Percentiles rank a stretch among this genome's conserved stretches.
These are phyloP conservation scores for Limnomonas spitsbergensis DNA, from an alignment of 139 green algal genomes.

Conservation along the genomic window DNA sequence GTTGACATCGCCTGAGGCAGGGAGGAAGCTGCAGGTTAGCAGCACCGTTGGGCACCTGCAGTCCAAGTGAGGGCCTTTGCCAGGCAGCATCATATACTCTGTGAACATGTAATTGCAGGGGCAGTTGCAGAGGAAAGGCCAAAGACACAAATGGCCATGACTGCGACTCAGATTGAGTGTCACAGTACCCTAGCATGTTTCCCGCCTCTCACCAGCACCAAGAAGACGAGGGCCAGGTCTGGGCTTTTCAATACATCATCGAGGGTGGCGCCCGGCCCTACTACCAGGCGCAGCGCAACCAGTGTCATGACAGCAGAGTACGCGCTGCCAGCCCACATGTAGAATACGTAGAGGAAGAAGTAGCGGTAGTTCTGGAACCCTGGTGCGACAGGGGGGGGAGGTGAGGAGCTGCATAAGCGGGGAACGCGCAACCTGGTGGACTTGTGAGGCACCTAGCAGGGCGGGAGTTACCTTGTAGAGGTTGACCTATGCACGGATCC, in stretches of 20 bases:
- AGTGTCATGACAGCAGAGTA: conserved; percentile 24
- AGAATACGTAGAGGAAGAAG: conserved; percentile 77
- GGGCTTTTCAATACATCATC: not conserved
- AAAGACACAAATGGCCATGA: too few species aligned
- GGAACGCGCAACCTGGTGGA: not conserved
- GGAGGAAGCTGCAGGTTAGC: too few species aligned
- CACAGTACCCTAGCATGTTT: too few species aligned
- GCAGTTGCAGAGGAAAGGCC: too few species aligned
- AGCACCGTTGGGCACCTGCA: too few species aligned
- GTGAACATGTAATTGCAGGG: too few species aligned
- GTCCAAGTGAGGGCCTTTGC: too few species aligned
- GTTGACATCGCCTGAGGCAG: conserved; percentile 21
- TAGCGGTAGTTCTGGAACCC: conserved; percentile 67
- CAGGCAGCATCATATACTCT: too few species aligned
- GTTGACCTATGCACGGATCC: too few species aligned
- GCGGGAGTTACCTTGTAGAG: too few species aligned
- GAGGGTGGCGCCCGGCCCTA: not conserved
- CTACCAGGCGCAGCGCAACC: not conserved
- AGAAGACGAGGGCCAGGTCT: not conserved
- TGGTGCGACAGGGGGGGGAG: not conserved
- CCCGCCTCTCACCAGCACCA: not conserved
- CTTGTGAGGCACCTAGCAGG: too few species aligned
- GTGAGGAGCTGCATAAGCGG: not conserved
- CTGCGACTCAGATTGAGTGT: too few species aligned
- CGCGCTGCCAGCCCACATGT: conserved; percentile 38